These are phyloP conservation scores for Scleromitrula shiraiana DNA, from an alignment of 2,329 filamentous ascomycete species.

Conservation along the genomic window DNA sequence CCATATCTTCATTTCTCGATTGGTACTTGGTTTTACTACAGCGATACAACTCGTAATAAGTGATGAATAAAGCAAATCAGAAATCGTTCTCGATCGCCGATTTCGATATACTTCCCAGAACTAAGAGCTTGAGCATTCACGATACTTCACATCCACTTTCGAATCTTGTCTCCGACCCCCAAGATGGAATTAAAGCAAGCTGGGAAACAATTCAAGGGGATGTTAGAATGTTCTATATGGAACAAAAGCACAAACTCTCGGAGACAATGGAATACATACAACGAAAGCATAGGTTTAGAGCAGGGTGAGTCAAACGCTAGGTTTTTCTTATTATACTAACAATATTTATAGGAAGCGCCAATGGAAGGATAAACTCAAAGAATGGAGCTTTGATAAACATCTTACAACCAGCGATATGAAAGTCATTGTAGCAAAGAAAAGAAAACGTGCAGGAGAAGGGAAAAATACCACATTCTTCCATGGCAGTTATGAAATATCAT, in stretches of 20 bases:
- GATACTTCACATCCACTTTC: too few relatives aligned
- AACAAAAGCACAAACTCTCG: not conserved
- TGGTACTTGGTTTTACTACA: too few relatives aligned
- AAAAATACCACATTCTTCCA: slow-evolving; percentile 1
- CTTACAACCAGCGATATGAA: slow-evolving; percentile 2
- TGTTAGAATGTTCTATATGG: too few relatives aligned
- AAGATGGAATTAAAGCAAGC: too few relatives aligned
- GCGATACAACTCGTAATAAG: too few relatives aligned
- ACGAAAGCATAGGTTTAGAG: slow-evolving; percentile 33
- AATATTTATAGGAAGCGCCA: not conserved
- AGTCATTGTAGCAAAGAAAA: not conserved
- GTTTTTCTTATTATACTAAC: not conserved
- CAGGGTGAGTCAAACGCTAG: not conserved
- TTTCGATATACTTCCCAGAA: too few relatives aligned
- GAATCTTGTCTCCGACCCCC: too few relatives aligned
- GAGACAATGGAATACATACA: slow-evolving; percentile 24
- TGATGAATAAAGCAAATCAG: too few relatives aligned
- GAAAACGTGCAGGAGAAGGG: not conserved
- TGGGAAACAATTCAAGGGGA: too few relatives aligned
- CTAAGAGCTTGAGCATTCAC: too few relatives aligned
- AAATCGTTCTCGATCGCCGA: too few relatives aligned
- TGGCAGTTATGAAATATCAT: not conserved
- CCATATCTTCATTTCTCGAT: too few relatives aligned
- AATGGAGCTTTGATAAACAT: slow-evolving; percentile 9
- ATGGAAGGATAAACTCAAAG: slow-evolving; percentile 9